A percentile compares a stretch with the other conserved stretches of the same genome.
Conservation (phyloP, 108 stramenopile species). For the Skeletonema tropicum region DNA sequence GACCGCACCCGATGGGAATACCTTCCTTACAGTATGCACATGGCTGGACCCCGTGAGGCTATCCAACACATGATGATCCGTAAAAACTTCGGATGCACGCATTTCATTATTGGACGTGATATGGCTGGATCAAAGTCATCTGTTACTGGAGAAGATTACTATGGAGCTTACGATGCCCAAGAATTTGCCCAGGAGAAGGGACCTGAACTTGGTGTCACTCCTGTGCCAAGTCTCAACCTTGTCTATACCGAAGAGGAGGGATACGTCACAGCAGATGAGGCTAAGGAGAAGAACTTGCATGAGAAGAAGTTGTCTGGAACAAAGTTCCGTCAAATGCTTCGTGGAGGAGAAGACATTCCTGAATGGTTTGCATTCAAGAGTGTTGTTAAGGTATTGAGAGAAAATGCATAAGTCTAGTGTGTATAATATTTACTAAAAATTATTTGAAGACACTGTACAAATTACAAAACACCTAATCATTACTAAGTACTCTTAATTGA, state of each 20-base stretch:
- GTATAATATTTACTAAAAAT: not conserved
- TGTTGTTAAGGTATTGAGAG: slow-evolving; percentile 94
- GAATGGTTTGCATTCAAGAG: slow-evolving; percentile 99
- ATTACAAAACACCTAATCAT: not conserved
- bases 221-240: slow-evolving; percentile 95
- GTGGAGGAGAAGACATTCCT: slow-evolving; percentile 98
- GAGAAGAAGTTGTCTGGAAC: slow-evolving; percentile 96
- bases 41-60: slow-evolving; percentile 99
- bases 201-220: slow-evolving; percentile 90
- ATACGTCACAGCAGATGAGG: slow-evolving; percentile 97
- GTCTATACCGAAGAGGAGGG: slow-evolving; percentile 98
- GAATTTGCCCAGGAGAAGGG: slow-evolving; percentile 89
- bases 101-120: slow-evolving; percentile 99
- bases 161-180: slow-evolving; percentile 99
- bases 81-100: slow-evolving; percentile 99
- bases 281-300: slow-evolving; percentile 87
- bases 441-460: not conserved
- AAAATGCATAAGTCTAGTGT: slow-evolving; percentile 61
- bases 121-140: slow-evolving; percentile 98
- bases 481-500: not conserved
- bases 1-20: slow-evolving; percentile 96
- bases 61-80: slow-evolving; percentile 99
- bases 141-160: slow-evolving; percentile 98
- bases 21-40: slow-evolving; percentile 99
- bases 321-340: slow-evolving; percentile 99